Evolutionary conservation across 2,329 filamentous ascomycete genomes (phyloP).

Genomic region (Diplocarpon mali): DNA sequence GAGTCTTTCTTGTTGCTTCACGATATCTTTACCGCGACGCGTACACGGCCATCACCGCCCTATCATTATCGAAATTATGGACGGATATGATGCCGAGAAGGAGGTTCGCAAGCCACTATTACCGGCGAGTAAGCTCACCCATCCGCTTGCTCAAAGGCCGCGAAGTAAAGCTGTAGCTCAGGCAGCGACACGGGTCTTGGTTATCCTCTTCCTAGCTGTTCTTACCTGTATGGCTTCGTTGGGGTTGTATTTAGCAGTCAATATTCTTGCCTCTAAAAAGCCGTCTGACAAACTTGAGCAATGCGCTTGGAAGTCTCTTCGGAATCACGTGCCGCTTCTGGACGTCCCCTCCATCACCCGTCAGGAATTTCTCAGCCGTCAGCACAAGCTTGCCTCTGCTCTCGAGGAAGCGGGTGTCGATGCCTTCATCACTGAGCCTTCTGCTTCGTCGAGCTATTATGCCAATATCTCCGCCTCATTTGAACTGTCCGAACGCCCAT

Average conservation of each 20-base stretch:
- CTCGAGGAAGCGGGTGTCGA: constrained; percentile 30
- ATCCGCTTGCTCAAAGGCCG: not conserved
- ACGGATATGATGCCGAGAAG: not conserved
- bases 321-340: constrained; percentile 13
- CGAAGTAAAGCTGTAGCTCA: not conserved
- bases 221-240: not conserved
- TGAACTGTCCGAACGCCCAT: constrained; percentile 51
- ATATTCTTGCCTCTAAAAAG: not conserved
- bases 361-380: constrained; percentile 17
- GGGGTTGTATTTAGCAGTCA: not conserved
- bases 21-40: not conserved
- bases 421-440: constrained; percentile 51
- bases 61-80: not conserved
- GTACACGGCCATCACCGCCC: not conserved
- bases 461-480: constrained; percentile 47
- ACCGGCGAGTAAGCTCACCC: not conserved
- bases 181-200: not conserved
- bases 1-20: no score
- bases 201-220: not conserved
- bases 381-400: constrained; percentile 13
- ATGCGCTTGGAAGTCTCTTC: constrained; percentile 14
- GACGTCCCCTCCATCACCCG: constrained; percentile 15
- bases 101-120: not conserved
- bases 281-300: constrained; percentile 4
- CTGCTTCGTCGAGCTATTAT: constrained; percentile 52